Evolutionary conservation across 73 alveolate genomes (phyloP), one percentile per base, ranked within the genome.

Genomic region (Loxodes magnus): DNA sequence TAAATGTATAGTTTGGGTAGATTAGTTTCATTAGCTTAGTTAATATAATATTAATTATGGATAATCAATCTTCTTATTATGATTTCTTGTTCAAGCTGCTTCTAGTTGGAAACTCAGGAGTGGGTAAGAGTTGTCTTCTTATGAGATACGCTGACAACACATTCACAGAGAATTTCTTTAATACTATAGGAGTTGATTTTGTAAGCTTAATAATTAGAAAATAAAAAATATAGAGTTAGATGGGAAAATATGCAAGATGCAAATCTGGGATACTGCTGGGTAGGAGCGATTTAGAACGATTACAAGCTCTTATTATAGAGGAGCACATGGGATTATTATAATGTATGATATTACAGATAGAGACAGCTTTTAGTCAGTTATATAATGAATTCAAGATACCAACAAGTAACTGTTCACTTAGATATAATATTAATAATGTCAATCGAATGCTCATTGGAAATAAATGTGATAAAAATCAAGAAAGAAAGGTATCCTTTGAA

Each of bases 151-250:
- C 77, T 51, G 83, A 69, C 57, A 39, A 67, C 28, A 69, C 52
- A 41, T 69, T 56, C 34, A 39, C 83, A 19, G 68, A 52, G 15
- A 63, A 70, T 20, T 70, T 59, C 52, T 49, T 64, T 35, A 64
- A 75, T 23, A 69, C 83, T 31, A 59, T 69, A 36, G 83, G 83
- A 35, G 77, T 69, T 7, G 83, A 69, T 31, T 69, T 69, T 62
- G n/a, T n/a, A n/a, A n/a, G n/a, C n/a, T n/a, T n/a, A n/a, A n/a
- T n/a, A n/a, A n/a, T n/a, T n/a, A n/a, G n/a, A 69, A 69, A 36
- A 48, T 64, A 3, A 69, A 69, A 43, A 69, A 65, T 5, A 37
- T 69, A 10, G 72, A 69, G 23, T 44, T 69, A n/a, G 83, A 69
- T 28, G 67, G 71, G 9, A 69, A 69, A 43, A 61, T 59, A 35